These are phyloP conservation scores for Ajuga chamaepitys DNA, from an alignment of 257 asterid genomes.

Conservation along the genomic window DNA sequence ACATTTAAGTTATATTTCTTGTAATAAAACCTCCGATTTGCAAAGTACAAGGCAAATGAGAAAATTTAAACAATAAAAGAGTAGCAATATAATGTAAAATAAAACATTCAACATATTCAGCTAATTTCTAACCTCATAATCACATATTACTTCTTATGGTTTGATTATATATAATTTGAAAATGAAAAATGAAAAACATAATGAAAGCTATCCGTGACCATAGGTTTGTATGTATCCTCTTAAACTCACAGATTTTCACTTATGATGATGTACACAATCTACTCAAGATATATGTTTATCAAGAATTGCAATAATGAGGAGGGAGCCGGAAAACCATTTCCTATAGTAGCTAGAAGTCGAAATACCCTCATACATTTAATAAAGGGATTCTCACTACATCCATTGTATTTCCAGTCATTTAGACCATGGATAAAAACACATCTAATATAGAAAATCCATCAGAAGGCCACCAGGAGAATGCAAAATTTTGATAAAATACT, in stretches of 20 bases:
- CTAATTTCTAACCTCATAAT: neutral
- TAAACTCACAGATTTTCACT: neutral
- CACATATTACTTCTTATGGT: too few relatives aligned
- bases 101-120: neutral
- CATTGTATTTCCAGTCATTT: neutral
- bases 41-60: neutral
- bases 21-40: too few relatives aligned
- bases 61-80: neutral
- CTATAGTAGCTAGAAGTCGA: neutral
- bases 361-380: conserved; percentile 1
- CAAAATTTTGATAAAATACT: neutral
- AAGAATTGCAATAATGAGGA: neutral
- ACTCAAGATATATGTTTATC: neutral
- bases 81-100: neutral
- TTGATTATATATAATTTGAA: too few relatives aligned
- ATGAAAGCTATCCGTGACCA: neutral
- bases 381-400: conserved; percentile 1
- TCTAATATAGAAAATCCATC: neutral
- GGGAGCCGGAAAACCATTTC: neutral
- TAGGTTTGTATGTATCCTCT: neutral
- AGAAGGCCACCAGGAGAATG: neutral
- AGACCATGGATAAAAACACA: neutral
- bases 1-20: too few relatives aligned
- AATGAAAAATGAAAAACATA: too few relatives aligned
- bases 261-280: neutral